Evolutionary conservation across 345 rosid genomes (phyloP), one percentile per base, ranked within the genome.

Genomic region (Eucalyptus erythrocorys): DNA sequence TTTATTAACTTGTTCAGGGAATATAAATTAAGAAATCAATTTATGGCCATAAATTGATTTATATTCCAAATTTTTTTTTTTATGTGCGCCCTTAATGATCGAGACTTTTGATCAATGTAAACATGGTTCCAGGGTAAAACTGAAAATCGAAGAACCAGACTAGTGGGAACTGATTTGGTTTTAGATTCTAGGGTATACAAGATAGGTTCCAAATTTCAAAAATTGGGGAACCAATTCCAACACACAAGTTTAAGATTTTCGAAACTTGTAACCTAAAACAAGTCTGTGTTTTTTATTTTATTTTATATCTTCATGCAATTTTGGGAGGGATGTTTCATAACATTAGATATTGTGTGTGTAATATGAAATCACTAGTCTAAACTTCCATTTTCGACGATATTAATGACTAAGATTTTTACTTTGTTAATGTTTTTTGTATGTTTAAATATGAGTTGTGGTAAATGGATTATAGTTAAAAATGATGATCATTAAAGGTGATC

Each of bases 1-100:
- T 51, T 0, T 51, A 0, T 19, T 51, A 51, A 51, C 26, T 51
- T 0, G 0, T 21, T 0, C 0, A 1, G 0, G 0, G 0, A 51
- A 21, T 21, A 51, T 0, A 51, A 21, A 21, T 51, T 51, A 1
- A 21, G 2, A 51, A 51, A 51, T 51, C 0, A 51, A 51, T 1
- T 8, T 51, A 51, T 51, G 24, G 1, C 2, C 1, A 51, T 0
- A 51, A 51, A 0, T 21, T 3, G 5, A 51, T 51, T 51, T 51
- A 21, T 51, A 51, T 21, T 51, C 1, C 0, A 51, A 19, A 3
- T 1, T 21, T 51, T 51, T 0, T 50, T 4, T 51, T 0, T 50
- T 4, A 51, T 19, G 22, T 1, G 0, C 21, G 26, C 57, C 2
- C 2, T 8, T 51, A 10, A 0, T 55, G 0, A 24, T 24, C 0